phyloP scores from a whole-genome alignment of 108 stramenopile species.

The Cyclostephanos invisitatus region DNA sequence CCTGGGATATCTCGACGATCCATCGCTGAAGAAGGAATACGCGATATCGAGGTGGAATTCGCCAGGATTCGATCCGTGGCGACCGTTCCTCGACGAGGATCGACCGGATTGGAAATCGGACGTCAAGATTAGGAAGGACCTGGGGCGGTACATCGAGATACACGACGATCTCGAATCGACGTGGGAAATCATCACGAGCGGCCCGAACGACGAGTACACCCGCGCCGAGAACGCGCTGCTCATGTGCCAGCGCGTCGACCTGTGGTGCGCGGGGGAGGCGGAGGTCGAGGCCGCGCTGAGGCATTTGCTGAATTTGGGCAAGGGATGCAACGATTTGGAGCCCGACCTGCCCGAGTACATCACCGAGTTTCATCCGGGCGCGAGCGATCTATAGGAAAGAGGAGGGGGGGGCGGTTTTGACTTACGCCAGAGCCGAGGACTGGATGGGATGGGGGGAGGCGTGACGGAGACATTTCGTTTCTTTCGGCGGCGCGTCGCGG shows the following conservation, averaged over 20 bases:
- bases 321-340: conserved; percentile 74
- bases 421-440: too few species aligned
- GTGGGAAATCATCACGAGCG: conserved; percentile 60
- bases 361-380: conserved; percentile 86
- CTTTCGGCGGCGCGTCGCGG: too few species aligned
- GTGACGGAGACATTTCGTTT: too few species aligned
- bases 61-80: conserved; percentile 80
- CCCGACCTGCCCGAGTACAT: conserved; percentile 76
- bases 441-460: too few species aligned
- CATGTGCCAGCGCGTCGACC: conserved; percentile 86
- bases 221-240: conserved; percentile 78
- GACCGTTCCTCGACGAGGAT: conserved; percentile 60
- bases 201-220: conserved; percentile 74
- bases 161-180: conserved; percentile 62
- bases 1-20: conserved; percentile 51
- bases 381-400: conserved; percentile 59
- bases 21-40: conserved; percentile 34
- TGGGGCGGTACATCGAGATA: conserved; percentile 62
- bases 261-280: conserved; percentile 85
- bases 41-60: conserved; percentile 55
- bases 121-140: conserved; percentile 48
- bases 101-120: conserved; percentile 69
- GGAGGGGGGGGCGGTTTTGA: too few species aligned
- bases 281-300: conserved; percentile 88
- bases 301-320: conserved; percentile 81